Conservation (phyloP, 108 stramenopile genomes). For the Cyclotella distinguenda region DNA sequence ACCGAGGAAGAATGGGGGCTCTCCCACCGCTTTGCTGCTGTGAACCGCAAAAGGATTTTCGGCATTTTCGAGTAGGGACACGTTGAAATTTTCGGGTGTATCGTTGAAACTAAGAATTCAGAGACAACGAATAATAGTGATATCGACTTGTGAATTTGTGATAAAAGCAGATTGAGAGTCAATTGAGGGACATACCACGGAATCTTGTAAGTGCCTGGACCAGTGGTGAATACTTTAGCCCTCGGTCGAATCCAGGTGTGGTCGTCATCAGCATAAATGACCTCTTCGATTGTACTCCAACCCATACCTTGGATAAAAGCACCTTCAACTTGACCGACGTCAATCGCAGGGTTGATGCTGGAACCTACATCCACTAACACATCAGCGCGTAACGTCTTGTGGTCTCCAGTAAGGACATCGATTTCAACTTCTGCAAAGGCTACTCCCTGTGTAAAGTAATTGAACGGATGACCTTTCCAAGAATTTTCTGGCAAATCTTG, state of each 20-base stretch:
- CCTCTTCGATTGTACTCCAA: conserved; percentile 94
- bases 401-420: conserved; percentile 89
- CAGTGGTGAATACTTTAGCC: conserved; percentile 83
- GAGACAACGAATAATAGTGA: not conserved
- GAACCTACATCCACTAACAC: conserved; percentile 87
- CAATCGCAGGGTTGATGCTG: conserved; percentile 94
- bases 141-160: no score
- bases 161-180: no score
- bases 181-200: conserved; percentile 65
- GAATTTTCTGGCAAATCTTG: conserved; percentile 79
- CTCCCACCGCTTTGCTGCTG: conserved; percentile 94
- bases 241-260: conserved; percentile 89
- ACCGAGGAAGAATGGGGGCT: conserved; percentile 93
- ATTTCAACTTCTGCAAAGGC: conserved; percentile 90
- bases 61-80: conserved; percentile 78
- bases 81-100: conserved; percentile 87
- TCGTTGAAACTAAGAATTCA: conserved; percentile 74
- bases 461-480: conserved; percentile 91
- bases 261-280: conserved; percentile 87
- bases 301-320: conserved; percentile 96
- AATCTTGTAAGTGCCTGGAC: conserved; percentile 97
- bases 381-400: conserved; percentile 77
- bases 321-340: conserved; percentile 96
- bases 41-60: conserved; percentile 92
- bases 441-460: conserved; percentile 92